These are phyloP conservation scores for Colletotrichum godetiae DNA, from an alignment of 2,329 filamentous ascomycete genomes.

Conservation along the genomic window DNA sequence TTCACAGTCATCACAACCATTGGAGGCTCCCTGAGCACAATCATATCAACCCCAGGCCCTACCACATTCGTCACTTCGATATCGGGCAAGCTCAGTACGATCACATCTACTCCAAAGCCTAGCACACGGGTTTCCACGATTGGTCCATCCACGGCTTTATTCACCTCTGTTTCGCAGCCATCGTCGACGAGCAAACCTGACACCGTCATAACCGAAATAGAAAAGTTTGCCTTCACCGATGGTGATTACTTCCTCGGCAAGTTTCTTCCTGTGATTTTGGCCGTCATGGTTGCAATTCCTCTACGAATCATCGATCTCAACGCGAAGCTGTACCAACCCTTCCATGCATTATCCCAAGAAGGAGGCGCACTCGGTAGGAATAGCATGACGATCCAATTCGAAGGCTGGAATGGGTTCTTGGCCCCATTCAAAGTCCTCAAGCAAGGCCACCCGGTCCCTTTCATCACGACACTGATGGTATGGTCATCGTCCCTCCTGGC, in stretches of 20 bases:
- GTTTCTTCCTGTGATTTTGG: conserved; percentile 54
- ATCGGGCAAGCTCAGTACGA: conserved; percentile 42
- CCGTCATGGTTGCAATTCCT: conserved; percentile 51
- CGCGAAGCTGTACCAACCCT: conserved; percentile 56
- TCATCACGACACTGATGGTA: conserved; percentile 50
- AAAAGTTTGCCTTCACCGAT: conserved; percentile 41
- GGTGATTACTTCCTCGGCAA: conserved; percentile 52
- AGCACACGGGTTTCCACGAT: conserved; percentile 41
- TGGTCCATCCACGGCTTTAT: conserved; percentile 37
- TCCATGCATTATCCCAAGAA: conserved; percentile 51
- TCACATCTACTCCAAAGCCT: conserved; percentile 42
- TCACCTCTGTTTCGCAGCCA: conserved; percentile 38
- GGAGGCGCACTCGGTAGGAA: conserved; percentile 52
- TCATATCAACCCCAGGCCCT: conserved; percentile 28
- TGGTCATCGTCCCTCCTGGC: conserved; percentile 48
- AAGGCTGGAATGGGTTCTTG: conserved; percentile 48
- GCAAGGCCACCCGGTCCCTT: conserved; percentile 49
- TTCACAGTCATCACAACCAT: conserved; percentile 42
- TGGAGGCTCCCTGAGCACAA: conserved; percentile 37
- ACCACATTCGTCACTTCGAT: conserved; percentile 41
- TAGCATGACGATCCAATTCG: conserved; percentile 55
- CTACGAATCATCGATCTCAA: conserved; percentile 53
- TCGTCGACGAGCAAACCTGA: conserved; percentile 2
- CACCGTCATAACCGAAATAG: conserved; percentile 36
- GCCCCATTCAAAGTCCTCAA: conserved; percentile 47